Evolutionary conservation across 1,284 basidiomycete species (phyloP), one percentile per base, ranked within the genome.

Genomic region (Boletus sp.): DNA sequence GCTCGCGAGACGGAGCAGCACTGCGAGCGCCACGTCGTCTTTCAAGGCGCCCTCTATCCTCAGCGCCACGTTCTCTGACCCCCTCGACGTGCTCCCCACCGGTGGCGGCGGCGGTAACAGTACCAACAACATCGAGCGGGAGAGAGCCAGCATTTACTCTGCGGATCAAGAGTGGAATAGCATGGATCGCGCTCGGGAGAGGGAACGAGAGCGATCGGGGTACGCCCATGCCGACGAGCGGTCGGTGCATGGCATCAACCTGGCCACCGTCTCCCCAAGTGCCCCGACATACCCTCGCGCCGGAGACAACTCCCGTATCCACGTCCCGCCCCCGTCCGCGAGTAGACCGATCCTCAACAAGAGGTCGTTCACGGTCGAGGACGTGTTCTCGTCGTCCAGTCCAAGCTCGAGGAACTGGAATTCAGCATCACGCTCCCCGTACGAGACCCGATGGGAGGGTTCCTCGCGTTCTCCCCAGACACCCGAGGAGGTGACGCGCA

Each of bases 1-100:
- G 14, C 63, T 79, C 27, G 74, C 73, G 17, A 65, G 79, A 56
- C 72, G 78, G 17, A 70, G 75, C 33, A 81, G 80, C 64, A 75
- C 68, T 1, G 72, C 79, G 37, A 81, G 78, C 54, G 71, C 68
- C 25, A 71, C 73, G 21, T 78, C 77, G 14, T 73, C 74, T 6
- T 69, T 64, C 47, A 74, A 74, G 28, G 74, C 77, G 0, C 58
- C 75, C 55, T 60, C 72, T 37, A n/a, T 70, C 67, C 43, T 73
- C 56, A 64, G 67, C 62, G 74, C 74, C 65, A 66, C 50, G 65
- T 74, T 70, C 58, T 59, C 64, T n/a, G 67, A 63, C 63, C 74
- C 68, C 56, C 72, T 66, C 63, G 67, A 66, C 55, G 66, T 30
- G 4, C 54, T 60, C 21, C 52, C 61, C 40, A 28, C n/a, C n/a